These are phyloP conservation scores for Coemansia sp. DNA, from an alignment of 192 early-diverging fungal genomes.

Conservation along the genomic window DNA sequence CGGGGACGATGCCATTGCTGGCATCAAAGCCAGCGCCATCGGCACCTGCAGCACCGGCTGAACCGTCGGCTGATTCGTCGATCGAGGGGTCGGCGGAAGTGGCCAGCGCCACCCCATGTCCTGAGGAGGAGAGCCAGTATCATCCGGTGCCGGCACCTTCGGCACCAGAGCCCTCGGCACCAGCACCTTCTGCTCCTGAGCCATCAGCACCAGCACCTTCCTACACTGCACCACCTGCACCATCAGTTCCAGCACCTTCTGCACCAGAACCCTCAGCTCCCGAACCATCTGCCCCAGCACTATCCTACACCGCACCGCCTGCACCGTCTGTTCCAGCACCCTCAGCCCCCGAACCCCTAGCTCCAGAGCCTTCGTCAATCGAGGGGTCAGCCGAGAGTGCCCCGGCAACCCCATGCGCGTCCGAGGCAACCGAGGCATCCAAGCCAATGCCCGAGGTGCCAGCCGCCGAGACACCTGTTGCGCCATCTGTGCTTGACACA, in stretches of 20 bases:
- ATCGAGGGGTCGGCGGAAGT: too few species aligned
- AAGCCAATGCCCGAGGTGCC: background rate
- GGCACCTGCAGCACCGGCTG: background rate
- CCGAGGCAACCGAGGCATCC: background rate
- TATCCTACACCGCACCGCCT: conserved; percentile 1
- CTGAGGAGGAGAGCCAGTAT: background rate
- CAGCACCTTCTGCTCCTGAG: conserved; percentile 4
- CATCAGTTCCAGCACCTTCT: background rate
- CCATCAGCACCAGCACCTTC: background rate
- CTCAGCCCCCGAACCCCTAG: background rate
- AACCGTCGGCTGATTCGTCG: too few species aligned
- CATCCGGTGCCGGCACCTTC: background rate
- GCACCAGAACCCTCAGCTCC: background rate
- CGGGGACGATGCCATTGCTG: background rate
- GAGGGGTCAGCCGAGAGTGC: background rate
- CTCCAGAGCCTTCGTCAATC: background rate
- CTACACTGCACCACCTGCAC: conserved; percentile 7
- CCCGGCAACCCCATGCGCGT: background rate
- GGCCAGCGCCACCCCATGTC: too few species aligned
- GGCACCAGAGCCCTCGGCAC: background rate
- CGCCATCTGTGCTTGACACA: background rate
- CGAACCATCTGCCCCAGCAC: background rate
- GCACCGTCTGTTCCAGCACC: conserved; percentile 1
- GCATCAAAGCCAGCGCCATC: background rate
- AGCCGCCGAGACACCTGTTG: background rate